Evolutionary conservation across 306 rosid species (phyloP).

Genomic region (Prosopis cineraria): DNA sequence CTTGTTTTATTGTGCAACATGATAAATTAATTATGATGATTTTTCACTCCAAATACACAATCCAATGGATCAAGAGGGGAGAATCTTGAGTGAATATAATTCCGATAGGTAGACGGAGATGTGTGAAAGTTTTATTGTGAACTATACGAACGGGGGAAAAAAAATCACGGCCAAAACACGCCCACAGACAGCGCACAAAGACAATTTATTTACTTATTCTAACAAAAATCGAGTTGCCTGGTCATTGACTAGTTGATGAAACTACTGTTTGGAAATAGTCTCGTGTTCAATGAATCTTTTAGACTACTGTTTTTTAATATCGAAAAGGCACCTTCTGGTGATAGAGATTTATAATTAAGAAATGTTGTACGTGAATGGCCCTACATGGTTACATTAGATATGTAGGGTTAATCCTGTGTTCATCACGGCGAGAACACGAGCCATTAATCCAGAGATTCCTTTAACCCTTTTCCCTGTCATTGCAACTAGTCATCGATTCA

Average conservation of each 20-base stretch:
- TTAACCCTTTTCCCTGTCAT: background rate
- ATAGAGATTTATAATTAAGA: background rate
- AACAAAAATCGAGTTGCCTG: background rate
- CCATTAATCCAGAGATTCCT: background rate
- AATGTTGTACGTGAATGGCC: background rate
- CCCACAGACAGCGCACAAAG: too few relatives aligned
- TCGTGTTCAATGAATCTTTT: background rate
- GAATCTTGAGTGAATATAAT: too few relatives aligned
- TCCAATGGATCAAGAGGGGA: too few relatives aligned
- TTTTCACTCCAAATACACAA: too few relatives aligned
- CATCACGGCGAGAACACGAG: background rate
- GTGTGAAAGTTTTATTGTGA: too few relatives aligned
- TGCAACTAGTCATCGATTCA: background rate
- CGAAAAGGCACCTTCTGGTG: background rate
- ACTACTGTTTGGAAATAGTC: background rate
- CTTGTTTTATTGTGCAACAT: too few relatives aligned
- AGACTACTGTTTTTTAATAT: background rate
- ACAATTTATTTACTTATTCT: background rate
- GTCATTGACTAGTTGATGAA: background rate
- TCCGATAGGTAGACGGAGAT: too few relatives aligned
- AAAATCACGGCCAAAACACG: too few relatives aligned
- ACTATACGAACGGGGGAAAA: too few relatives aligned
- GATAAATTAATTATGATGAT: too few relatives aligned
- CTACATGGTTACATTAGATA: background rate
- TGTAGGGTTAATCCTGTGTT: background rate